These are phyloP conservation scores for Ophiostoma perfectum DNA, from an alignment of 2,329 filamentous ascomycete genomes.

Conservation along the genomic window DNA sequence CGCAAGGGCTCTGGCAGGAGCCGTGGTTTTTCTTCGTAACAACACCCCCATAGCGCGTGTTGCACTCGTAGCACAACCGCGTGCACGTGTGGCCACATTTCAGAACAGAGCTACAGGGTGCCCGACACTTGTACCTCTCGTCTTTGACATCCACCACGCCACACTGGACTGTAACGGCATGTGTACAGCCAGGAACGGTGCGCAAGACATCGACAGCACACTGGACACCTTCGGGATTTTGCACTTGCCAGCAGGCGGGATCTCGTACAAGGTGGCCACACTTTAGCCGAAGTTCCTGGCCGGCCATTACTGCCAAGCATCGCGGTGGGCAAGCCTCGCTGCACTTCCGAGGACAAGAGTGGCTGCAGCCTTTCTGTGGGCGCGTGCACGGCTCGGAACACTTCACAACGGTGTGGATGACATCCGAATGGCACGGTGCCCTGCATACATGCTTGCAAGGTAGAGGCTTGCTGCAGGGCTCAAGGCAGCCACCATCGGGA, in stretches of 20 bases:
- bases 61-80: constrained; percentile 46
- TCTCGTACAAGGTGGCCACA: constrained; percentile 40
- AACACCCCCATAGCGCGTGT: constrained; percentile 32
- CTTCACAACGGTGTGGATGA: constrained; percentile 42
- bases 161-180: constrained; percentile 49
- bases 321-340: constrained; percentile 39
- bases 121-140: constrained; percentile 44
- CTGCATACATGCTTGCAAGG: constrained; percentile 45
- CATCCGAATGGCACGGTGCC: constrained; percentile 43
- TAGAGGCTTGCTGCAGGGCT: constrained; percentile 46
- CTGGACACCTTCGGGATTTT: constrained; percentile 41
- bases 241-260: constrained; percentile 38
- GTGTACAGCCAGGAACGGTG: constrained; percentile 49
- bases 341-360: constrained; percentile 41
- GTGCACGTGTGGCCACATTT: constrained; percentile 56
- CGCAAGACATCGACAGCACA: constrained; percentile 47
- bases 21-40: constrained; percentile 39
- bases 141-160: constrained; percentile 33
- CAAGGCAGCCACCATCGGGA: constrained; percentile 58
- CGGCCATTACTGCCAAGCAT: constrained; percentile 35
- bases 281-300: constrained; percentile 36
- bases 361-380: constrained; percentile 39
- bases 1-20: constrained; percentile 45
- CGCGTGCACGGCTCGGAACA: constrained; percentile 44
- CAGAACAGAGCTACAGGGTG: constrained; percentile 42